Evolutionary conservation across 2,329 filamentous ascomycete genomes (phyloP).

Genomic region (Knoxdaviesia proteae): DNA sequence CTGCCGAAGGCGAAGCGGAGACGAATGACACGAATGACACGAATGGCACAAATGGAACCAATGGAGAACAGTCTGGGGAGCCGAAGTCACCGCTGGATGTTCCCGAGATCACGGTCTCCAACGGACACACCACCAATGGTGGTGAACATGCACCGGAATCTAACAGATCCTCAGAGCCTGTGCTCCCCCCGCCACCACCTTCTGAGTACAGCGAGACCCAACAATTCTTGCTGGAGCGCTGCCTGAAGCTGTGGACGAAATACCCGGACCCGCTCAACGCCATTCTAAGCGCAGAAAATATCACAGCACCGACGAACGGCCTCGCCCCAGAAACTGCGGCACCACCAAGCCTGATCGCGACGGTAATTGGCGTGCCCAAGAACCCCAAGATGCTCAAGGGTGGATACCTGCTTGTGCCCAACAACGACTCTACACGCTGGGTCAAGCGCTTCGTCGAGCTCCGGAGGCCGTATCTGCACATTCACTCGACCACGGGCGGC

Average conservation of each 20-base stretch:
- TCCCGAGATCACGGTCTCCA: too few relatives aligned
- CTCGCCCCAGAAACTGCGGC: conserved; percentile 22
- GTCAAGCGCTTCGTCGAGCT: conserved; percentile 85
- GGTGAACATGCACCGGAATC: too few relatives aligned
- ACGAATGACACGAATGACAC: conserved; percentile 7
- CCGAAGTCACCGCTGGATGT: too few relatives aligned
- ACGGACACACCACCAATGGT: too few relatives aligned
- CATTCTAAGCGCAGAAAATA: conserved; percentile 39
- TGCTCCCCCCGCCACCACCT: background rate
- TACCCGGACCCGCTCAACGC: conserved; percentile 33
- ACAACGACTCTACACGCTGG: conserved; percentile 67
- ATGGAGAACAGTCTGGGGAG: conserved; percentile 7
- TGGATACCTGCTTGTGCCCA: conserved; percentile 71
- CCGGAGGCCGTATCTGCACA: conserved; percentile 73
- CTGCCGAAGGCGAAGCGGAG: conserved; percentile 8
- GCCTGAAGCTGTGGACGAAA: conserved; percentile 42
- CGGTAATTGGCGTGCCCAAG: conserved; percentile 58
- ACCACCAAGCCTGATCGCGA: conserved; percentile 49
- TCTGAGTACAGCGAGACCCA: conserved; percentile 26
- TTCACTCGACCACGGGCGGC: conserved; percentile 67
- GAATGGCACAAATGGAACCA: conserved; percentile 8
- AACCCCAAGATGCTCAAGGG: conserved; percentile 66
- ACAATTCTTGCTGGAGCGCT: conserved; percentile 27
- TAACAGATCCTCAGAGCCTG: too few relatives aligned
- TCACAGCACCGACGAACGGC: conserved; percentile 48